Evolutionary conservation across 495 filamentous ascomycete species (phyloP).

Genomic region (Trypethelium eluteriae): DNA sequence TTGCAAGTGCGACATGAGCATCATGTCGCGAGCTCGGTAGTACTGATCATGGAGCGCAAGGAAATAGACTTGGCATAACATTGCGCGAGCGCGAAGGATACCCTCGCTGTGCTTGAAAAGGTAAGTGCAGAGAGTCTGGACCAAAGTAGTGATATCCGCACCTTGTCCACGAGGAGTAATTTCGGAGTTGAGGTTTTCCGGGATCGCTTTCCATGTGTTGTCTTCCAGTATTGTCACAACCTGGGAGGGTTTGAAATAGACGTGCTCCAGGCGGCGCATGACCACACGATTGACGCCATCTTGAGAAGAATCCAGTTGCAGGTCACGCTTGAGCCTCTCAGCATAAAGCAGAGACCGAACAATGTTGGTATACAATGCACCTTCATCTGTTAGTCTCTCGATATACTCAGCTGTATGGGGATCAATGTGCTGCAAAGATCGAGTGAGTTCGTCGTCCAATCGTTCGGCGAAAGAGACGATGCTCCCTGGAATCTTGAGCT

Average conservation of each 20-base stretch:
- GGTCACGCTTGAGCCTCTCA: conserved; percentile 64
- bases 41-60: conserved; percentile 94
- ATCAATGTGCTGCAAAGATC: conserved; percentile 92
- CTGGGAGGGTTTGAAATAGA: conserved; percentile 97
- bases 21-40: conserved; percentile 94
- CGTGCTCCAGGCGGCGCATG: conserved; percentile 88
- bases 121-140: conserved; percentile 87
- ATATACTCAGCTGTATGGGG: conserved; percentile 99
- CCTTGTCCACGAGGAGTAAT: conserved; percentile 65
- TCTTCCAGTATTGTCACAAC: conserved; percentile 90
- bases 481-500: conserved; percentile 83
- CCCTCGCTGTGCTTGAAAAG: conserved; percentile 89
- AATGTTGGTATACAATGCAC: conserved; percentile 83
- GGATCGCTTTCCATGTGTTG: conserved; percentile 80
- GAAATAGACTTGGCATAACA: conserved; percentile 98
- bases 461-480: conserved; percentile 91
- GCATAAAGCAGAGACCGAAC: conserved; percentile 79
- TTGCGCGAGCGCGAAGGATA: conserved; percentile 89
- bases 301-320: conserved; percentile 65
- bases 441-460: conserved; percentile 93
- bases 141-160: conserved; percentile 60
- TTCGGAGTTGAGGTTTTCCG: conserved; percentile 59
- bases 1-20: conserved; percentile 99
- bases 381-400: conserved; percentile 84
- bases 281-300: conserved; percentile 84